A percentile compares a stretch with the other conserved stretches of the same genome.
phyloP scores from a whole-genome alignment of 306 rosid species.

The Acmispon strigosus region DNA sequence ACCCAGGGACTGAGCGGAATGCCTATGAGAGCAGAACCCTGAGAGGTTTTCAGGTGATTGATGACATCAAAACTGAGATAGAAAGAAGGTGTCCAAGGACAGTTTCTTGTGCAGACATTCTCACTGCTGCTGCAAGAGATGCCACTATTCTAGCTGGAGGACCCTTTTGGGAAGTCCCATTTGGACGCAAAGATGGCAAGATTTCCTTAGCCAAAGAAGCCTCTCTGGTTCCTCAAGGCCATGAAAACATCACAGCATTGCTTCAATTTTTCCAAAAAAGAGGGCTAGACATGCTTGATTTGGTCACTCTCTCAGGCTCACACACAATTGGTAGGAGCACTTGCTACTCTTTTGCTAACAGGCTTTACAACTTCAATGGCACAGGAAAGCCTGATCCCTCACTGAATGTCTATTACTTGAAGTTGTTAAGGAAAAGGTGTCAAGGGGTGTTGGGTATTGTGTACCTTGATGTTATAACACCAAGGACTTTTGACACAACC shows the following conservation, averaged over 20 bases:
- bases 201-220: constrained; percentile 63
- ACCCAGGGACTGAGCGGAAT: constrained; percentile 50
- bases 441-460: constrained; percentile 31
- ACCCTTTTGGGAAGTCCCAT: constrained; percentile 91
- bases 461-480: constrained; percentile 61
- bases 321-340: constrained; percentile 80
- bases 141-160: constrained; percentile 79
- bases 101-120: constrained; percentile 88
- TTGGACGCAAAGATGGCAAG: constrained; percentile 69
- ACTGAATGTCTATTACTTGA: constrained; percentile 43
- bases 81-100: constrained; percentile 71
- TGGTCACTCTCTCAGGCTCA: constrained; percentile 80
- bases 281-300: constrained; percentile 66
- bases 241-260: constrained; percentile 59
- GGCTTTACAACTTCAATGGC: constrained; percentile 49
- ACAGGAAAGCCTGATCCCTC: constrained; percentile 64
- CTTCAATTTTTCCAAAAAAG: constrained; percentile 31
- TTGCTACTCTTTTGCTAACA: constrained; percentile 41
- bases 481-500: constrained; percentile 56
- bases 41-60: constrained; percentile 62
- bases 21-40: constrained; percentile 62
- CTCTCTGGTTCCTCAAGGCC: constrained; percentile 68
- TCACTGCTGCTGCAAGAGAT: constrained; percentile 80
- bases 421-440: constrained; percentile 49
- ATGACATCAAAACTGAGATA: constrained; percentile 57